A percentile compares a stretch with the other conserved stretches of the same genome.
Evolutionary conservation across 768 basidiomycete species (phyloP).

Genomic region (Leucosporidium scottii): DNA sequence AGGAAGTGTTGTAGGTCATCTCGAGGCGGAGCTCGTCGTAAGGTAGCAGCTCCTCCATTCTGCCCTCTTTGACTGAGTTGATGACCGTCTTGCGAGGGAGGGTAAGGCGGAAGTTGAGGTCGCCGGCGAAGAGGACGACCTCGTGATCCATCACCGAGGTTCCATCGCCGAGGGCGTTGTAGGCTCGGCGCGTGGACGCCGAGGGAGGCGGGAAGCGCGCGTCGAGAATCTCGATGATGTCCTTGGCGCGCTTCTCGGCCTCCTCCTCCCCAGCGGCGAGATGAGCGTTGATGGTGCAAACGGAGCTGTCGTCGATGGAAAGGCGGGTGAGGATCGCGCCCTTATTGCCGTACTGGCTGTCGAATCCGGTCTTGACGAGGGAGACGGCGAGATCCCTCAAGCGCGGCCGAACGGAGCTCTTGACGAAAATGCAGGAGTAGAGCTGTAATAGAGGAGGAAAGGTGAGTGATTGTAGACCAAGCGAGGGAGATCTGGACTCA

Average conservation of each 20-base stretch:
- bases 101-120: slow-evolving; percentile 95
- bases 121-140: slow-evolving; percentile 75
- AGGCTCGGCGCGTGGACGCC: slow-evolving; percentile 42
- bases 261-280: slow-evolving; percentile 52
- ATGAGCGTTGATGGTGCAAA: slow-evolving; percentile 95
- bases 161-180: slow-evolving; percentile 85
- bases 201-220: slow-evolving; percentile 47
- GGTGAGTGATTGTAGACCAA: too few species aligned
- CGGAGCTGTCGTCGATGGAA: slow-evolving; percentile 79
- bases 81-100: slow-evolving; percentile 75
- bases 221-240: slow-evolving; percentile 79
- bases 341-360: slow-evolving; percentile 89
- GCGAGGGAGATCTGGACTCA: slow-evolving; percentile 3
- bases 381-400: slow-evolving; percentile 67
- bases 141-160: slow-evolving; percentile 90
- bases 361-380: slow-evolving; percentile 82
- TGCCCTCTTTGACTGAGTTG: slow-evolving; percentile 56
- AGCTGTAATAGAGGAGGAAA: slow-evolving; percentile 41
- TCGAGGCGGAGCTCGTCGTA: slow-evolving; percentile 90
- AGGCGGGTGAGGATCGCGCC: slow-evolving; percentile 48
- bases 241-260: slow-evolving; percentile 59
- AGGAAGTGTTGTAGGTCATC: slow-evolving; percentile 74
- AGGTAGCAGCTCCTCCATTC: slow-evolving; percentile 55
- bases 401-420: slow-evolving; percentile 38
- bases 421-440: slow-evolving; percentile 62